A percentile compares a stretch with the other conserved stretches of the same genome.
Conservation (phyloP, 2,329 filamentous ascomycete genomes). For the Pseudogymnoascus sp. region DNA sequence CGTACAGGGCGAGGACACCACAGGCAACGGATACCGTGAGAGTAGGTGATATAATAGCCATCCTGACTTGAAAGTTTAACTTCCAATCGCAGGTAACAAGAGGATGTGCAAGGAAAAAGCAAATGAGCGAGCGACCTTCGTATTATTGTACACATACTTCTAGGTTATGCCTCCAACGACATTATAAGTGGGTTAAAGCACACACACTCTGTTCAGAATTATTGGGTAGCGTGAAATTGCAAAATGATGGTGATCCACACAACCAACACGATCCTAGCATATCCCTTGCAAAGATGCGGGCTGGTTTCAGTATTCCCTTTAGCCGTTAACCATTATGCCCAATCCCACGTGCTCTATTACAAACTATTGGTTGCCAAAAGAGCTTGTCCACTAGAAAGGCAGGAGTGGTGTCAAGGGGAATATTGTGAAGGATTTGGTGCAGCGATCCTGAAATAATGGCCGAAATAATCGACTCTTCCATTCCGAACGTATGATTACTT, state of each 20-base stretch:
- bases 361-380: background rate
- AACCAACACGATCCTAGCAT: background rate
- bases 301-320: background rate
- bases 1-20: conserved; percentile 8
- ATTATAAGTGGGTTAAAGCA: background rate
- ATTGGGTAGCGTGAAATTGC: background rate
- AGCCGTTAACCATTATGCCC: background rate
- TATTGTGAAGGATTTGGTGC: background rate
- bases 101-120: conserved; percentile 4
- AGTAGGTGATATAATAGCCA: background rate
- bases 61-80: background rate
- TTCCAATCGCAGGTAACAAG: background rate
- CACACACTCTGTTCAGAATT: background rate
- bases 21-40: conserved; percentile 6
- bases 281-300: background rate
- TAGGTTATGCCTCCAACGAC: background rate
- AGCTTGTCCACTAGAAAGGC: background rate
- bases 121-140: conserved; percentile 1
- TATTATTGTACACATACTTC: background rate
- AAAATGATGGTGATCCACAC: background rate
- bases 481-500: background rate
- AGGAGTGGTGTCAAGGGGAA: background rate
- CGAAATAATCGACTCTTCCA: background rate
- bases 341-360: background rate
- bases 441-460: background rate